phyloP scores from a whole-genome alignment of 2,329 filamentous ascomycete species.

The Cladophialophora yegresii region DNA sequence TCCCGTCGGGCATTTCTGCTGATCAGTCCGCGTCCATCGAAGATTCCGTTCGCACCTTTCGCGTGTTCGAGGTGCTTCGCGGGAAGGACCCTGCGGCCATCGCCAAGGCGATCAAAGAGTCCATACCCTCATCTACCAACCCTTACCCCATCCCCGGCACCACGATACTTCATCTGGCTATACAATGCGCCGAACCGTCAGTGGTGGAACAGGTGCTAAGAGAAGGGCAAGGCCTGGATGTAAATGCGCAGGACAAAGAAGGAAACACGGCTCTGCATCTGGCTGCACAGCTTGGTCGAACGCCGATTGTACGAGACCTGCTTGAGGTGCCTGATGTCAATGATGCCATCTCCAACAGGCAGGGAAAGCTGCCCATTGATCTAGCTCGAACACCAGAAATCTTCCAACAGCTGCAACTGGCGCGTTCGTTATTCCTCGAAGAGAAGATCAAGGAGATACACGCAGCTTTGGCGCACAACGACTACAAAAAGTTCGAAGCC shows the following conservation, averaged over 20 bases:
- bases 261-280: slow-evolving; percentile 92
- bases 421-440: slow-evolving; percentile 86
- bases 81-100: slow-evolving; percentile 90
- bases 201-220: slow-evolving; percentile 95
- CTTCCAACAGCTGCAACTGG: slow-evolving; percentile 89
- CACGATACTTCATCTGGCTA: slow-evolving; percentile 86
- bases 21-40: slow-evolving; percentile 65
- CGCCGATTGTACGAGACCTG: slow-evolving; percentile 76
- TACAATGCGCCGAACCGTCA: slow-evolving; percentile 89
- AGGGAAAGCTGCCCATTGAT: slow-evolving; percentile 83
- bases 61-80: slow-evolving; percentile 87
- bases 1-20: slow-evolving; percentile 41
- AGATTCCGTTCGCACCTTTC: slow-evolving; percentile 91
- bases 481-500: slow-evolving; percentile 76
- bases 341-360: slow-evolving; percentile 80
- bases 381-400: slow-evolving; percentile 90
- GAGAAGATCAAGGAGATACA: slow-evolving; percentile 82
- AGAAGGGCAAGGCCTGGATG: slow-evolving; percentile 68
- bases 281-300: slow-evolving; percentile 78
- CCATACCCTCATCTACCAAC: slow-evolving; percentile 51
- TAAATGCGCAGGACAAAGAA: slow-evolving; percentile 89
- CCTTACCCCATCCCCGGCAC: slow-evolving; percentile 62
- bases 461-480: slow-evolving; percentile 67
- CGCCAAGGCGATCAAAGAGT: slow-evolving; percentile 72
- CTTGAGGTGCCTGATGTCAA: slow-evolving; percentile 83